Evolutionary conservation across 2,329 filamentous ascomycete genomes (phyloP).

Genomic region (Colletotrichum melonis): DNA sequence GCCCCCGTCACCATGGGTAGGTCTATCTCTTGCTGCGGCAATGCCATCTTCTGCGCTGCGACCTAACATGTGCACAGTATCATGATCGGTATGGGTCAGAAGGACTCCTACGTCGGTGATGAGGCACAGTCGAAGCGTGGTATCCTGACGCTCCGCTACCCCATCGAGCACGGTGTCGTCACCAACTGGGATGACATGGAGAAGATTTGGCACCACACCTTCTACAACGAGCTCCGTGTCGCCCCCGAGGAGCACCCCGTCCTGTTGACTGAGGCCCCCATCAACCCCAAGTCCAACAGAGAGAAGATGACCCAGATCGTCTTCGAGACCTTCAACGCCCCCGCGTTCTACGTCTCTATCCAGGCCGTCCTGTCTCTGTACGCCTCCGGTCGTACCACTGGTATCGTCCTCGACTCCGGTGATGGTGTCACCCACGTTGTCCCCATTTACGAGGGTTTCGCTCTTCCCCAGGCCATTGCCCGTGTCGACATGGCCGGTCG

Average conservation of each 20-base stretch:
- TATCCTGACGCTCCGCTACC: slow-evolving; percentile 99
- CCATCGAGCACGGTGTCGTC: slow-evolving; percentile 99
- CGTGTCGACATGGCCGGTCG: slow-evolving; percentile 99
- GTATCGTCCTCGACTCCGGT: slow-evolving; percentile 99
- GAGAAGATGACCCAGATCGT: slow-evolving; percentile 99
- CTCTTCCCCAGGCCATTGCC: slow-evolving; percentile 98
- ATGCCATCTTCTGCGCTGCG: slow-evolving; percentile 28
- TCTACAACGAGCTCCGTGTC: slow-evolving; percentile 99
- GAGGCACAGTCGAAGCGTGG: slow-evolving; percentile 99
- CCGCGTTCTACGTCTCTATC: slow-evolving; percentile 99
- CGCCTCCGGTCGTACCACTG: slow-evolving; percentile 99
- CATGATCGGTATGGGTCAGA: slow-evolving; percentile 99
- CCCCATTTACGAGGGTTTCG: slow-evolving; percentile 99
- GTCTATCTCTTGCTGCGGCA: slow-evolving; percentile 47
- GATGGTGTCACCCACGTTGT: slow-evolving; percentile 99
- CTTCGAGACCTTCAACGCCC: slow-evolving; percentile 99
- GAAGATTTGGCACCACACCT: slow-evolving; percentile 99
- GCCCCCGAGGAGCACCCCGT: slow-evolving; percentile 99
- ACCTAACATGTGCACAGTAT: slow-evolving; percentile 73
- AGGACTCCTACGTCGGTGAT: slow-evolving; percentile 99
- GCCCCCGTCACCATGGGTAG: slow-evolving; percentile 99
- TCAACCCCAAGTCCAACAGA: slow-evolving; percentile 99
- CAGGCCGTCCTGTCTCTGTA: slow-evolving; percentile 99
- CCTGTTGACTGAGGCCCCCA: slow-evolving; percentile 97
- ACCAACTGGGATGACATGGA: slow-evolving; percentile 99